A percentile compares a stretch with the other conserved stretches of the same genome.
Evolutionary conservation across 306 rosid genomes (phyloP).

Genomic region (Senna tora): DNA sequence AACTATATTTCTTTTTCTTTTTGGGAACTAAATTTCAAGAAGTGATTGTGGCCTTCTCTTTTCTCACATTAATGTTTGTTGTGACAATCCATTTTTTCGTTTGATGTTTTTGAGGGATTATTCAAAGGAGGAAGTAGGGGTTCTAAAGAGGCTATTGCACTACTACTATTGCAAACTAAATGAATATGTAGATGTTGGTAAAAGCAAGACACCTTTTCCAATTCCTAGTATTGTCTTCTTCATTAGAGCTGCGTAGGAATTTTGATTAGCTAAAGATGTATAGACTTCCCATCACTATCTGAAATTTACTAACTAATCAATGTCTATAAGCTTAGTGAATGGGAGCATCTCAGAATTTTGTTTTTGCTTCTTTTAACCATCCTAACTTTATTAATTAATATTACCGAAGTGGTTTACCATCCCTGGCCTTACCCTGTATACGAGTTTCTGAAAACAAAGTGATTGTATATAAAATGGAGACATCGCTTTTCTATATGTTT

Average conservation of each 20-base stretch:
- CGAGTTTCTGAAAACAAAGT: background rate
- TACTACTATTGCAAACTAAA: no score
- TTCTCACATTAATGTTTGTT: background rate
- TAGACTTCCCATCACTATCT: background rate
- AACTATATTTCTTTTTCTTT: no score
- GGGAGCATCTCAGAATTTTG: background rate
- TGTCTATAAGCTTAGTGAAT: background rate
- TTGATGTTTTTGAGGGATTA: background rate
- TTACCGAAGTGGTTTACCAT: background rate
- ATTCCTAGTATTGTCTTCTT: no score
- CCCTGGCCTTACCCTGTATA: background rate
- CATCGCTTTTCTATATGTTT: background rate
- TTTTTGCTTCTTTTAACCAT: slow-evolving; percentile 7
- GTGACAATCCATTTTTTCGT: background rate
- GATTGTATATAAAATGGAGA: background rate
- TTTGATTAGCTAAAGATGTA: background rate
- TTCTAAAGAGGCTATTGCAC: background rate
- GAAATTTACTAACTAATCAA: background rate
- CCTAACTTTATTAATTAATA: background rate
- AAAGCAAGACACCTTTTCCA: no score
- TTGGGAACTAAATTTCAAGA: background rate
- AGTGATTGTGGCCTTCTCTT: background rate
- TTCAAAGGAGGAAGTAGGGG: background rate
- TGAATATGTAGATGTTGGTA: no score
- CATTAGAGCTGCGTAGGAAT: background rate